phyloP scores from a whole-genome alignment of 1,284 basidiomycete genomes.

The Chondrostereum purpureum region DNA sequence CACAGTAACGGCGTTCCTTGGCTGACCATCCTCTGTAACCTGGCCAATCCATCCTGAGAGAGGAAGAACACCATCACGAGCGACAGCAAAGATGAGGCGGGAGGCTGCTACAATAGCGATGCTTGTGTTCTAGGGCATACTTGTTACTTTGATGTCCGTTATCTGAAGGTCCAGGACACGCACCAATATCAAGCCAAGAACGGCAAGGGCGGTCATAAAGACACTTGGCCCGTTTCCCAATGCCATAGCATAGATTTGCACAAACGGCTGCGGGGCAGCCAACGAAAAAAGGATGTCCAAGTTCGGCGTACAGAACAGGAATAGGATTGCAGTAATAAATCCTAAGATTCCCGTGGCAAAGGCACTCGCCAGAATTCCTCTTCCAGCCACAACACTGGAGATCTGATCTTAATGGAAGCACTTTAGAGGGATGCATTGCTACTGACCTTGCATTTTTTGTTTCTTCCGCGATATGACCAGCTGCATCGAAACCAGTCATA shows the following conservation, averaged over 20 bases:
- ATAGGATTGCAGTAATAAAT: slow-evolving; percentile 71
- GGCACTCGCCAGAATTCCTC: slow-evolving; percentile 71
- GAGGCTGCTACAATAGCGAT: slow-evolving; percentile 80
- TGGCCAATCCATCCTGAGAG: slow-evolving; percentile 73
- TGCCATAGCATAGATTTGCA: slow-evolving; percentile 76
- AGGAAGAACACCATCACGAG: slow-evolving; percentile 82
- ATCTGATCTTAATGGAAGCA: no score
- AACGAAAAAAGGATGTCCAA: slow-evolving; percentile 68
- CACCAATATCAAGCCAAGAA: slow-evolving; percentile 72
- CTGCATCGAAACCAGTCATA: slow-evolving; percentile 82
- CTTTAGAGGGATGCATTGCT: no score
- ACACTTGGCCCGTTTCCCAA: slow-evolving; percentile 70
- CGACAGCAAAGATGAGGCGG: slow-evolving; percentile 79
- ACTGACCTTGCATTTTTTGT: slow-evolving; percentile 75
- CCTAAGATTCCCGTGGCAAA: slow-evolving; percentile 70
- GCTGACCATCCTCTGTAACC: slow-evolving; percentile 65
- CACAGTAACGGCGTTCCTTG: slow-evolving; percentile 75
- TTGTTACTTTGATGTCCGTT: no score
- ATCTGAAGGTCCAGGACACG: no score
- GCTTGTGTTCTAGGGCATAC: slow-evolving; percentile 72
- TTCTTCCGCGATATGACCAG: slow-evolving; percentile 88
- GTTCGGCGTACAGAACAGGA: slow-evolving; percentile 80
- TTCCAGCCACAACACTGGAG: slow-evolving; percentile 65
- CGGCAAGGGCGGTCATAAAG: slow-evolving; percentile 79
- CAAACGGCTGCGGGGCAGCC: slow-evolving; percentile 81